These are phyloP conservation scores for Sergeia podlipaevii DNA, from an alignment of 208 protist species.

Conservation along the genomic window DNA sequence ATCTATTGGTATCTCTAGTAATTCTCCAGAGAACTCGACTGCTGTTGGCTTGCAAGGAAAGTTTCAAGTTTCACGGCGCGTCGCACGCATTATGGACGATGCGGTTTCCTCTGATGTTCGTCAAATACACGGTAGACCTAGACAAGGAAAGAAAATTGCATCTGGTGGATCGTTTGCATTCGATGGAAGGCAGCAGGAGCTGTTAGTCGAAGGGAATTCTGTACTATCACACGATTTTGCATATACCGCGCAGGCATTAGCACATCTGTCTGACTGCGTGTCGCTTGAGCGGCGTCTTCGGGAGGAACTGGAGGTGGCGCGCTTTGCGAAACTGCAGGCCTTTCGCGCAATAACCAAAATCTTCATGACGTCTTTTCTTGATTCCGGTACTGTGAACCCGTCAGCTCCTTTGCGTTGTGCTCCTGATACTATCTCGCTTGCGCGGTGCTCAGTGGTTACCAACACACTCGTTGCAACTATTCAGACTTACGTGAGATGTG, in stretches of 20 bases:
- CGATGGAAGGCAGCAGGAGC: background rate
- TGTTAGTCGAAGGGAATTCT: constrained; percentile 81
- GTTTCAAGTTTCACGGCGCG: too few species aligned
- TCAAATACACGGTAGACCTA: background rate
- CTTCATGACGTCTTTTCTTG: constrained; percentile 37
- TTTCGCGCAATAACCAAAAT: constrained; percentile 64
- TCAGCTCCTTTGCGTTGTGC: constrained; percentile 8
- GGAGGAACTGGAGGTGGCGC: constrained; percentile 46
- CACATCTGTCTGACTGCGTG: constrained; percentile 55
- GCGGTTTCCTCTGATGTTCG: too few species aligned
- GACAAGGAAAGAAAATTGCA: background rate
- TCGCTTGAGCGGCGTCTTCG: constrained; percentile 49
- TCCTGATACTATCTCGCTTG: constrained; percentile 42
- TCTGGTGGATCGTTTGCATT: background rate
- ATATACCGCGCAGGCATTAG: constrained; percentile 38
- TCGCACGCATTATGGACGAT: too few species aligned
- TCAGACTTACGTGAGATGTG: constrained; percentile 68
- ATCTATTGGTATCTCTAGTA: too few species aligned
- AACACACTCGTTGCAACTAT: constrained; percentile 64
- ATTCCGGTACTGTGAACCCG: constrained; percentile 16
- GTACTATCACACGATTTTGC: constrained; percentile 30
- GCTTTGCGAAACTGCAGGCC: constrained; percentile 47
- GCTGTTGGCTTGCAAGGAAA: too few species aligned
- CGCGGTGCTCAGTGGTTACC: constrained; percentile 68
- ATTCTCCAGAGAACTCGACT: too few species aligned